These are phyloP conservation scores for Trypanosoma platydactyli DNA, from an alignment of 208 protist genomes.

Conservation along the genomic window DNA sequence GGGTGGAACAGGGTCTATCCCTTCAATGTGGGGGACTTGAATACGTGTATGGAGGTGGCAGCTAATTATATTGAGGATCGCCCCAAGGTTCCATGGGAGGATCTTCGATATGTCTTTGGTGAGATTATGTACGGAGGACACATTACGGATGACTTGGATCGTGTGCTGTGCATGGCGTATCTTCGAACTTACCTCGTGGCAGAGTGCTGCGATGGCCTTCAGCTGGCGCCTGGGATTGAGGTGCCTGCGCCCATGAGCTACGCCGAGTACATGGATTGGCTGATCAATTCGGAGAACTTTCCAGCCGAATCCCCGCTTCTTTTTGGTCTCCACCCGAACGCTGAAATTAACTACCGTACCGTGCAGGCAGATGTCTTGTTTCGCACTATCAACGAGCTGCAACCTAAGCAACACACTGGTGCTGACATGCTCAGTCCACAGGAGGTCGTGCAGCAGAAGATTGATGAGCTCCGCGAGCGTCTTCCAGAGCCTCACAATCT, in stretches of 20 bases:
- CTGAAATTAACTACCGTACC: slow-evolving; percentile 98
- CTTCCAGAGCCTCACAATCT: slow-evolving; percentile 93
- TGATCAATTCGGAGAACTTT: slow-evolving; percentile 89
- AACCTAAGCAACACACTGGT: slow-evolving; percentile 91
- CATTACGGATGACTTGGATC: slow-evolving; percentile 99
- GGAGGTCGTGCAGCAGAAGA: slow-evolving; percentile 91
- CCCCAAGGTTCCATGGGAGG: slow-evolving; percentile 97
- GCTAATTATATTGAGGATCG: slow-evolving; percentile 98
- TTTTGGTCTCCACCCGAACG: slow-evolving; percentile 99
- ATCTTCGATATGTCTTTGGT: slow-evolving; percentile 98
- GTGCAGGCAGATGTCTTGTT: slow-evolving; percentile 96
- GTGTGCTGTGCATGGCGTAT: slow-evolving; percentile 96
- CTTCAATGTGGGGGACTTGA: slow-evolving; percentile 98
- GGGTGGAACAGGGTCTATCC: slow-evolving; percentile 98
- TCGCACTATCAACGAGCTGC: slow-evolving; percentile 95
- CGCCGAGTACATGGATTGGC: slow-evolving; percentile 95
- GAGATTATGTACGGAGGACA: slow-evolving; percentile 99
- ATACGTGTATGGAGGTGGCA: slow-evolving; percentile 95
- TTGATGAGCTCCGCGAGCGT: slow-evolving; percentile 91
- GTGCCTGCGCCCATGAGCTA: slow-evolving; percentile 86
- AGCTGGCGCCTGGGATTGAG: slow-evolving; percentile 93
- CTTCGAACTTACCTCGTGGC: slow-evolving; percentile 89
- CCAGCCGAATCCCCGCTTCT: slow-evolving; percentile 94
- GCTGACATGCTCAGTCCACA: slow-evolving; percentile 86
- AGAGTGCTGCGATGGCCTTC: slow-evolving; percentile 90